These are phyloP conservation scores for Candida albicans DNA, from an alignment of 1,139 yeast species.

Conservation along the genomic window DNA sequence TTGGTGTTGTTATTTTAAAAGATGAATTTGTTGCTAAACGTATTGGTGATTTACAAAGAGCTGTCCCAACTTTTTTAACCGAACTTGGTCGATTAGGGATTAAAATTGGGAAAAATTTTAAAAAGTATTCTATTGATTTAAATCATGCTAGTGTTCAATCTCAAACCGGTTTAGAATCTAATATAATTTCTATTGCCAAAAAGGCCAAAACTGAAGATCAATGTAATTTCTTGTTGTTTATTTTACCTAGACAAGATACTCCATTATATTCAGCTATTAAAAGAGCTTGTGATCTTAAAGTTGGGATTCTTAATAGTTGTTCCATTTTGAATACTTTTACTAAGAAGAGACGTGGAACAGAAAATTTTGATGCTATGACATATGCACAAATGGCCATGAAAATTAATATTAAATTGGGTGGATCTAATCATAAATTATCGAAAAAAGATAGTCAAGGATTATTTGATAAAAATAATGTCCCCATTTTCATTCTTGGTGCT, in stretches of 20 bases:
- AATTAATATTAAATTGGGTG: constrained; percentile 15
- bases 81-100: constrained; percentile 14
- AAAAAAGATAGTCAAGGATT: constrained; percentile 9
- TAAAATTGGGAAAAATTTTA: constrained; percentile 5
- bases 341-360: constrained; percentile 7
- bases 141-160: constrained; percentile 5
- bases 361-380: constrained; percentile 11
- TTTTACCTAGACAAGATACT: constrained; percentile 14
- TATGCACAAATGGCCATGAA: constrained; percentile 17
- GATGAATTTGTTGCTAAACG: constrained; percentile 7
- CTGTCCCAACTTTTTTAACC: constrained; percentile 9
- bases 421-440: constrained; percentile 15
- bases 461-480: constrained; percentile 12
- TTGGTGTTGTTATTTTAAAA: constrained; percentile 13
- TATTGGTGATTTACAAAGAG: constrained; percentile 10
- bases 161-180: constrained; percentile 9
- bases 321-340: constrained; percentile 12
- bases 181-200: constrained; percentile 3
- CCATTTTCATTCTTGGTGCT: constrained; percentile 15
- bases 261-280: constrained; percentile 13
- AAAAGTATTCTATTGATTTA: constrained; percentile 12
- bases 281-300: constrained; percentile 15
- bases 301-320: constrained; percentile 14
- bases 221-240: constrained; percentile 11
- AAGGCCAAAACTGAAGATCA: constrained; percentile 12